Percentiles rank a stretch among this genome's conserved stretches.
phyloP scores from a whole-genome alignment of 352 stramenopile genomes.

The Phytophthora cryptogea region DNA sequence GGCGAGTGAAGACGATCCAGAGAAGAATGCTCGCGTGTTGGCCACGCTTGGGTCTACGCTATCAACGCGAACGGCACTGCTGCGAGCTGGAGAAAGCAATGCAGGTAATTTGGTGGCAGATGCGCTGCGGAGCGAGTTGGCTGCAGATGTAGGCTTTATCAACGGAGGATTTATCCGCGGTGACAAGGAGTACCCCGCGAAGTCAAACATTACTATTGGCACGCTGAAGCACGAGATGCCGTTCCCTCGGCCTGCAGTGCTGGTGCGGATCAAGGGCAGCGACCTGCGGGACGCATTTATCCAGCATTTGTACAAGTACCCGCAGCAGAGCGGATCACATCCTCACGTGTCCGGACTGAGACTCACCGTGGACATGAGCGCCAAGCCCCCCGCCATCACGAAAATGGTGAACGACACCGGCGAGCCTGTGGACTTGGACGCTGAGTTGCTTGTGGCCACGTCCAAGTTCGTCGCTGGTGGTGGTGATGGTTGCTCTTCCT shows the following conservation, averaged over 20 bases:
- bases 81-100: conserved; percentile 78
- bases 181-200: conserved; percentile 75
- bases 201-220: conserved; percentile 67
- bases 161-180: conserved; percentile 91
- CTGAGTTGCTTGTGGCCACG: conserved; percentile 67
- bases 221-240: conserved; percentile 87
- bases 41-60: conserved; percentile 56
- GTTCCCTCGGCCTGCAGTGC: conserved; percentile 71
- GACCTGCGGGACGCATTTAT: conserved; percentile 75
- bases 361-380: conserved; percentile 39
- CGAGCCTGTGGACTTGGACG: conserved; percentile 56
- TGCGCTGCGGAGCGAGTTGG: conserved; percentile 68
- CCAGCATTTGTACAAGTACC: conserved; percentile 81
- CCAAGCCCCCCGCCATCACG: conserved; percentile 31
- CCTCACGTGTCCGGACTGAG: conserved; percentile 80
- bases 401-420: conserved; percentile 52
- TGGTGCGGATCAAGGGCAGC: conserved; percentile 66
- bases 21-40: conserved; percentile 52
- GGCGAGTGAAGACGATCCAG: conserved; percentile 52
- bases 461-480: conserved; percentile 82
- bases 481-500: conserved; percentile 77
- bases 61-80: conserved; percentile 70
- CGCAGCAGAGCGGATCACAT: conserved; percentile 72
- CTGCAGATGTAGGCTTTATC: conserved; percentile 75
- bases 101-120: conserved; percentile 83